Conservation (phyloP, 139 green algal genomes). For the Mychonastes homosphaera region DNA sequence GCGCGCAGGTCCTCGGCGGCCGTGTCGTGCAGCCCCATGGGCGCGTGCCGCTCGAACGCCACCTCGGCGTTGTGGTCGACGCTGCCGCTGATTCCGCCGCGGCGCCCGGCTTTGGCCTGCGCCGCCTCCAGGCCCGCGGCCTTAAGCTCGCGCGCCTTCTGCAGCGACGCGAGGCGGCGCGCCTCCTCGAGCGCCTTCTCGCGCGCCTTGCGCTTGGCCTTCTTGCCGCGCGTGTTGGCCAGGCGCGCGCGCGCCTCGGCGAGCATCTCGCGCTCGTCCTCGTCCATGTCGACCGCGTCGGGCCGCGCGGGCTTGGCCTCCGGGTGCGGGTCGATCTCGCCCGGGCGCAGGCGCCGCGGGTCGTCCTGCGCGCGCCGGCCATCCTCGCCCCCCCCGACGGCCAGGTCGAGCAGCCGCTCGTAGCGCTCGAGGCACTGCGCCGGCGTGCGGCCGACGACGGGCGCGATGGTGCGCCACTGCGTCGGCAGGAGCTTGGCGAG, state of each 20-base stretch:
- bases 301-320: slow-evolving; percentile 89
- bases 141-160: slow-evolving; percentile 92
- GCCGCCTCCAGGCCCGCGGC: slow-evolving; percentile 63
- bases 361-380: slow-evolving; percentile 54
- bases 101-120: slow-evolving; percentile 2
- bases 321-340: slow-evolving; percentile 97
- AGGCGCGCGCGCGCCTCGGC: slow-evolving; percentile 88
- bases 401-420: slow-evolving; percentile 38
- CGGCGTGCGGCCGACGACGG: slow-evolving; percentile 92
- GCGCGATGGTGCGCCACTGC: slow-evolving; percentile 97
- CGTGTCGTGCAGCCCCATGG: slow-evolving; percentile 81
- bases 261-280: slow-evolving; percentile 99
- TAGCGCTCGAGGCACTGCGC: slow-evolving; percentile 95
- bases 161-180: slow-evolving; percentile 77
- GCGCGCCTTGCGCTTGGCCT: slow-evolving; percentile 96
- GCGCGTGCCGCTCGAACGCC: slow-evolving; percentile 84
- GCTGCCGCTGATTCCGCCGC: slow-evolving; percentile 17
- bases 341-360: slow-evolving; percentile 79
- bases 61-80: slow-evolving; percentile 85
- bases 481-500: slow-evolving; percentile 98
- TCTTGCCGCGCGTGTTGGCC: slow-evolving; percentile 98
- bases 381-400: slow-evolving; percentile 31
- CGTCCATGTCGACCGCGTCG: slow-evolving; percentile 97
- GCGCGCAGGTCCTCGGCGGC: slow-evolving; percentile 52
- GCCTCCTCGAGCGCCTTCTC: slow-evolving; percentile 98